Conservation (phyloP, 1,284 basidiomycete genomes). For the Salmacisia buchloeana region DNA sequence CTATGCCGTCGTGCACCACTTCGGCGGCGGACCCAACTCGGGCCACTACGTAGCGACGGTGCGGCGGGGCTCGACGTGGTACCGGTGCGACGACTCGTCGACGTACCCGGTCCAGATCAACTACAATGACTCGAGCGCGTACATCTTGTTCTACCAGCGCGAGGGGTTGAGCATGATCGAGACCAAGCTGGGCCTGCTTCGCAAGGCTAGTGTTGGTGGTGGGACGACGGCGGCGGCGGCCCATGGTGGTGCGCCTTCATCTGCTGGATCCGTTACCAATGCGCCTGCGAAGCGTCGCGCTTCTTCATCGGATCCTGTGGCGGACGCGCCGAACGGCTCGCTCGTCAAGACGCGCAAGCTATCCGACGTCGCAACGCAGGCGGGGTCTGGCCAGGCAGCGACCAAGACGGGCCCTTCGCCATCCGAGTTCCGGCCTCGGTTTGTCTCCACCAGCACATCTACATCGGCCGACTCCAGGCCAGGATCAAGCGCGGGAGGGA, state of each 20-base stretch:
- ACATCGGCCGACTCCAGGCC: too few relatives aligned
- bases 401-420: background rate
- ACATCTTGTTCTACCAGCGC: constrained; percentile 84
- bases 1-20: constrained; percentile 88
- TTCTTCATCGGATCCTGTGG: background rate
- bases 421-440: background rate
- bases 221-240: background rate
- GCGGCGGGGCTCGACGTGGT: constrained; percentile 59
- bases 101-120: constrained; percentile 56
- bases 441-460: background rate
- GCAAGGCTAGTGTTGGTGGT: constrained; percentile 52
- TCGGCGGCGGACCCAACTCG: constrained; percentile 83
- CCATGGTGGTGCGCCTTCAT: background rate
- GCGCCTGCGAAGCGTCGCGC: background rate
- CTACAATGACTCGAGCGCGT: constrained; percentile 71
- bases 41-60: constrained; percentile 93
- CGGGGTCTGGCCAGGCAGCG: too few relatives aligned
- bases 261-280: background rate
- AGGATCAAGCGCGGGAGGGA: too few relatives aligned
- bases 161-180: constrained; percentile 48
- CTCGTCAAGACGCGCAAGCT: background rate
- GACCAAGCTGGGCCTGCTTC: background rate
- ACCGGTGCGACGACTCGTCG: constrained; percentile 86
- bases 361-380: background rate
- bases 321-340: background rate